These are phyloP conservation scores for Carex scoparia DNA, from an alignment of 176 grass and related monocot genomes.

Conservation along the genomic window DNA sequence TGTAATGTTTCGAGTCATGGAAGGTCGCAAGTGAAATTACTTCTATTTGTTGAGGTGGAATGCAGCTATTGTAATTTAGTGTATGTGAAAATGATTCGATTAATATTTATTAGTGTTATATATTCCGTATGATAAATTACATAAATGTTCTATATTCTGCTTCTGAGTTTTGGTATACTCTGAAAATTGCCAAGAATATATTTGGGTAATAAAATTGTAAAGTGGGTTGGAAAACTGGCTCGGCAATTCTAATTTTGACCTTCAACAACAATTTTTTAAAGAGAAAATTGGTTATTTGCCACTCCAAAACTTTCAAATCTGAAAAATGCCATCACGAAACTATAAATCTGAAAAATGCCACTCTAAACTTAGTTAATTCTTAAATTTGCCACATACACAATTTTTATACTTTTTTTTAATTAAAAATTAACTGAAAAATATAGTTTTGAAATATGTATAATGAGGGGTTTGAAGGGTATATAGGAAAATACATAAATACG, in stretches of 20 bases:
- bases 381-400: no score
- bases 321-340: no score
- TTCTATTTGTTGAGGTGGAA: neutral
- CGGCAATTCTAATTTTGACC: neutral
- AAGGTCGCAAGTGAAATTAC: neutral
- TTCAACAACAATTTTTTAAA: neutral
- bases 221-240: neutral
- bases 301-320: no score
- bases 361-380: no score
- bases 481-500: no score
- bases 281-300: no score
- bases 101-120: neutral
- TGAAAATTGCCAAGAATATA: neutral
- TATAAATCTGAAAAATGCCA: no score
- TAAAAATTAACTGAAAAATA: no score
- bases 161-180: neutral
- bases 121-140: neutral
- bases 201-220: neutral
- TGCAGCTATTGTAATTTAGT: conserved; percentile 3
- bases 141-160: neutral
- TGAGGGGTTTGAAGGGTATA: no score
- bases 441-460: no score
- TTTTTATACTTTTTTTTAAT: no score
- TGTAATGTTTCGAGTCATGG: neutral
- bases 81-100: neutral